Percentiles rank a stretch among this genome's conserved stretches.
Conservation (phyloP, 176 grass and related monocot genomes). For the Coix lacrymajobi region DNA sequence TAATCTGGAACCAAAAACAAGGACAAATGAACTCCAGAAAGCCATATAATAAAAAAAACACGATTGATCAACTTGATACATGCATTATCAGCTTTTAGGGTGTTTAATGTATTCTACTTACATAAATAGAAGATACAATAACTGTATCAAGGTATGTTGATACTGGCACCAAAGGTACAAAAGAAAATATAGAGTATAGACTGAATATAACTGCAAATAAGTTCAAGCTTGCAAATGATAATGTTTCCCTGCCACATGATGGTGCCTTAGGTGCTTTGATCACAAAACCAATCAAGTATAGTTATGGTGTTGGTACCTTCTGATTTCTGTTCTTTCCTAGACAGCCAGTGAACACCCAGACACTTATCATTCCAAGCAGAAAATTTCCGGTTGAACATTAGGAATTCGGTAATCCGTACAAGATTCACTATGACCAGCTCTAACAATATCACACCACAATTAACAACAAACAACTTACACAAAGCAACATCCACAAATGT, state of each 20-base stretch:
- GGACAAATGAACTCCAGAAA: background rate
- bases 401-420: background rate
- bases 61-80: background rate
- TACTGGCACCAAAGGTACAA: background rate
- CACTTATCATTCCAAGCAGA: background rate
- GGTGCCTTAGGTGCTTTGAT: background rate
- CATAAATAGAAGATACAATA: background rate
- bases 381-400: background rate
- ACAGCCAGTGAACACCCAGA: background rate
- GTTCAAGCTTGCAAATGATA: background rate
- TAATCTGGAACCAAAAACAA: background rate
- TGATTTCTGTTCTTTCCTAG: background rate
- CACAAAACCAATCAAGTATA: background rate
- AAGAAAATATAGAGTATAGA: background rate
- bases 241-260: background rate
- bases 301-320: background rate
- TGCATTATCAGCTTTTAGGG: background rate
- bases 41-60: background rate
- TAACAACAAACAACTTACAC: background rate
- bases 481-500: too few relatives aligned
- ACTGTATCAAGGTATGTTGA: background rate
- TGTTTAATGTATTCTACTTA: background rate
- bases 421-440: background rate
- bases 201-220: background rate
- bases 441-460: background rate